Evolutionary conservation across 148 eudicot species (phyloP).

Genomic region (Rhododendron kiyosumense): DNA sequence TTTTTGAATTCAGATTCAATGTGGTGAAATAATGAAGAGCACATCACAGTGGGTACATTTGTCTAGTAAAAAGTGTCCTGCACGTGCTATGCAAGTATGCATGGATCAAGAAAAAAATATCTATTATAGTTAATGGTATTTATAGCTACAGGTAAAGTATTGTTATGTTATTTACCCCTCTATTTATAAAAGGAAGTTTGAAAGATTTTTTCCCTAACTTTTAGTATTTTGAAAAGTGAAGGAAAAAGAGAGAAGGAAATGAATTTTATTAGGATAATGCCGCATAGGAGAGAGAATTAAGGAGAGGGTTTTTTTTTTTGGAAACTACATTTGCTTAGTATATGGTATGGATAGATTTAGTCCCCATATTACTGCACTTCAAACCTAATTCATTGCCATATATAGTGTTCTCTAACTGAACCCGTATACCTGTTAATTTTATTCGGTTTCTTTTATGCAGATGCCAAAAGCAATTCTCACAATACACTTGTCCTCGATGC

Average conservation of each 20-base stretch:
- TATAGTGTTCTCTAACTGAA: background rate
- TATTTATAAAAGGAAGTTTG: too few relatives aligned
- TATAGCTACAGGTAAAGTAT: too few relatives aligned
- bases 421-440: background rate
- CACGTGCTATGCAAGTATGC: too few relatives aligned
- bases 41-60: background rate
- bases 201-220: too few relatives aligned
- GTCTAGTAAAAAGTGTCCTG: background rate
- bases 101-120: too few relatives aligned
- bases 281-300: too few relatives aligned
- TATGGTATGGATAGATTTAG: background rate
- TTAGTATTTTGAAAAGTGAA: too few relatives aligned
- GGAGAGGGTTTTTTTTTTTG: too few relatives aligned
- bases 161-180: too few relatives aligned
- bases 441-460: constrained; percentile 25
- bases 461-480: constrained; percentile 89
- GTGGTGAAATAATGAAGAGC: background rate
- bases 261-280: too few relatives aligned
- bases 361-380: background rate
- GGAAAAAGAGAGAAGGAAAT: too few relatives aligned
- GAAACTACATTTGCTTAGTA: background rate
- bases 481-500: constrained; percentile 92
- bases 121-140: too few relatives aligned
- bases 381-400: background rate
- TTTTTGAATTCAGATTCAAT: background rate